A percentile compares a stretch with the other conserved stretches of the same genome.
Conservation (phyloP, 2,329 filamentous ascomycete species). For the Trichophyton simii region DNA sequence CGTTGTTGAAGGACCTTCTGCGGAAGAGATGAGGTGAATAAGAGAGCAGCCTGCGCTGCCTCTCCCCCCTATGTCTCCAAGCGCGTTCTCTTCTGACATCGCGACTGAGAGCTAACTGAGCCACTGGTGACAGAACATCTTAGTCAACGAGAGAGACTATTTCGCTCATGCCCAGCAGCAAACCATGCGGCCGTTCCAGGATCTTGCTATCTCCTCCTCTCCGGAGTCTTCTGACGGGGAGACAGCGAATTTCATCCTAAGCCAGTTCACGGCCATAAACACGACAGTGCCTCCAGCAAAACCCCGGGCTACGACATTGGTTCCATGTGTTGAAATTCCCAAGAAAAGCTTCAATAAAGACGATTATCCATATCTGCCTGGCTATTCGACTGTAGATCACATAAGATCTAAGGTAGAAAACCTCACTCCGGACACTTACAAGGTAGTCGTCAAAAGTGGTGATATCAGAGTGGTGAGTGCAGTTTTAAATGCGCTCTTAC, state of each 20-base stretch:
- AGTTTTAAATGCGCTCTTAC: not conserved
- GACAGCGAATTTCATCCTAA: constrained; percentile 10
- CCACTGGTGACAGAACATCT: not conserved
- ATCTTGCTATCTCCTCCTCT: not conserved
- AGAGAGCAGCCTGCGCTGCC: not conserved
- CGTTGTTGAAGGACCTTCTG: not conserved
- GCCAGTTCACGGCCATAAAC: constrained; percentile 11
- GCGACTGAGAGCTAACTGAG: not conserved
- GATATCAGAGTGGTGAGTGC: constrained; percentile 10
- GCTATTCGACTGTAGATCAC: constrained; percentile 10
- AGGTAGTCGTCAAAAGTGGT: constrained; percentile 9
- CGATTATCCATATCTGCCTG: constrained; percentile 12
- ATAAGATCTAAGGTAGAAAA: constrained; percentile 8
- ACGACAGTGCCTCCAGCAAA: not conserved
- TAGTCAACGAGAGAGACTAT: not conserved
- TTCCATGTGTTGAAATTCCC: constrained; percentile 14
- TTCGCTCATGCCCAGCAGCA: not conserved
- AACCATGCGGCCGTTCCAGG: not conserved
- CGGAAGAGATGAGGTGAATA: not conserved
- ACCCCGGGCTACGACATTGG: not conserved
- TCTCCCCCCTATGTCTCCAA: not conserved
- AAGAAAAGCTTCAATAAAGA: constrained; percentile 1
- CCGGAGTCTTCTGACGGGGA: not conserved
- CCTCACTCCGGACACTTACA: constrained; percentile 4
- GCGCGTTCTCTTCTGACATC: not conserved